Conservation (phyloP, 805 yeast genomes). For the Metschnikowia baotianmanensis region DNA sequence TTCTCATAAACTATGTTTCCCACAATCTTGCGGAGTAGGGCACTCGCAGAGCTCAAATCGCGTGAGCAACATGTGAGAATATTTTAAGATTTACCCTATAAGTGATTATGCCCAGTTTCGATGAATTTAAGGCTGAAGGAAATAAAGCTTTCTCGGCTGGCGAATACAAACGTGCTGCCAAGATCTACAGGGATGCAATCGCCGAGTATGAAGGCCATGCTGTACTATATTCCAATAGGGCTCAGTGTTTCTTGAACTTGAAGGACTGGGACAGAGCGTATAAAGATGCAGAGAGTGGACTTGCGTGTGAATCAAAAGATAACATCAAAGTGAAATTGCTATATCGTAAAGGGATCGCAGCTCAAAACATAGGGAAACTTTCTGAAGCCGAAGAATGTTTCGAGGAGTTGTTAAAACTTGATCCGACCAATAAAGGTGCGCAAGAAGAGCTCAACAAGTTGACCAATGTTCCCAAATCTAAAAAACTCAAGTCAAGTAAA, state of each 20-base stretch:
- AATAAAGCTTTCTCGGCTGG: conserved; percentile 48
- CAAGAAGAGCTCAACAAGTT: conserved; percentile 30
- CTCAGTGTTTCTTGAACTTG: conserved; percentile 60
- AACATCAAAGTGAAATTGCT: conserved; percentile 46
- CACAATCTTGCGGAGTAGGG: too few relatives aligned
- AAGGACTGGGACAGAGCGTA: conserved; percentile 49
- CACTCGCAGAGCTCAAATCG: too few relatives aligned
- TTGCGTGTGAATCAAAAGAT: conserved; percentile 28
- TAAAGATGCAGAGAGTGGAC: conserved; percentile 49
- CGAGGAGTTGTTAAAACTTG: conserved; percentile 38
- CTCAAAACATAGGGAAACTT: conserved; percentile 25
- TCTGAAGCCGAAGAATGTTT: conserved; percentile 29
- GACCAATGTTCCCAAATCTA: conserved; percentile 3
- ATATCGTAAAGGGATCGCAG: conserved; percentile 50
- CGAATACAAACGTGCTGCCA: conserved; percentile 50
- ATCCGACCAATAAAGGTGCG: conserved; percentile 41
- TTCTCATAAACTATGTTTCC: too few relatives aligned
- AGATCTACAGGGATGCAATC: conserved; percentile 56
- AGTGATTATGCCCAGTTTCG: conserved; percentile 21
- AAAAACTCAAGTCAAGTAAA: conserved; percentile 13
- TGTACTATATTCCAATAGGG: conserved; percentile 62
- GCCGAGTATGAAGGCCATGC: conserved; percentile 48
- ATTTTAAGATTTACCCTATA: neutral
- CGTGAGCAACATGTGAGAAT: too few relatives aligned
- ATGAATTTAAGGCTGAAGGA: conserved; percentile 44